Conservation (phyloP, 225 moss, liverwort and hornwort genomes). For the Marchantia paleacea region DNA sequence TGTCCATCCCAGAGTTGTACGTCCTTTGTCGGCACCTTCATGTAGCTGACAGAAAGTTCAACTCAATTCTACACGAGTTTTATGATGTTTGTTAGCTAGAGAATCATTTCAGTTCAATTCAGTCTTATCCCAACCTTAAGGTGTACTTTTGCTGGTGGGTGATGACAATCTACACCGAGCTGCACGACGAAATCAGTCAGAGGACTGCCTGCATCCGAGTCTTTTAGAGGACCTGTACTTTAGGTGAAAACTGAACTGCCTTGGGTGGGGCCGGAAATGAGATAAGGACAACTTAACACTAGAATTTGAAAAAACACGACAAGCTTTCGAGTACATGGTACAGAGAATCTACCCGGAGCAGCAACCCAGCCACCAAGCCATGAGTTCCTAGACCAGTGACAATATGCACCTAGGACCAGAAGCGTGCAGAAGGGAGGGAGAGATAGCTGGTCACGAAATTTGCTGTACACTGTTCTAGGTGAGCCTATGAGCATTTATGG, state of each 20-base stretch:
- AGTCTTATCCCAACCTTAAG: not conserved
- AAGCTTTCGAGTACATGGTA: not conserved
- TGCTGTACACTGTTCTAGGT: not conserved
- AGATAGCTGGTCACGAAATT: not conserved
- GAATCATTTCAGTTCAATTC: not conserved
- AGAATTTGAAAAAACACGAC: not conserved
- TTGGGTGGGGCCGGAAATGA: constrained; percentile 9
- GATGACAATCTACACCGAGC: not conserved
- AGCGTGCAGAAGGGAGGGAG: no score
- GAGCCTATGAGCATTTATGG: not conserved
- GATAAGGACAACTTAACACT: constrained; percentile 6
- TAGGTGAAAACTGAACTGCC: not conserved
- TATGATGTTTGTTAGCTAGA: not conserved
- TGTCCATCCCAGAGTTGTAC: not conserved
- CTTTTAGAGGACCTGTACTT: not conserved
- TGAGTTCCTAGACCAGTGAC: not conserved
- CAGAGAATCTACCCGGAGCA: not conserved
- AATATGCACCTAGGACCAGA: not conserved
- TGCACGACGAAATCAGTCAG: constrained; percentile 8
- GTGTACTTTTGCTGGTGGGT: constrained; percentile 4
- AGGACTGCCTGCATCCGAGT: not conserved
- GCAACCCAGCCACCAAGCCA: not conserved
- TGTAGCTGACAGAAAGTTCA: not conserved
- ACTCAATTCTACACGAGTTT: not conserved
- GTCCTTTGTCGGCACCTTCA: not conserved